Evolutionary conservation across 2,329 filamentous ascomycete genomes (phyloP).

Genomic region (Aspergillus tamarii): DNA sequence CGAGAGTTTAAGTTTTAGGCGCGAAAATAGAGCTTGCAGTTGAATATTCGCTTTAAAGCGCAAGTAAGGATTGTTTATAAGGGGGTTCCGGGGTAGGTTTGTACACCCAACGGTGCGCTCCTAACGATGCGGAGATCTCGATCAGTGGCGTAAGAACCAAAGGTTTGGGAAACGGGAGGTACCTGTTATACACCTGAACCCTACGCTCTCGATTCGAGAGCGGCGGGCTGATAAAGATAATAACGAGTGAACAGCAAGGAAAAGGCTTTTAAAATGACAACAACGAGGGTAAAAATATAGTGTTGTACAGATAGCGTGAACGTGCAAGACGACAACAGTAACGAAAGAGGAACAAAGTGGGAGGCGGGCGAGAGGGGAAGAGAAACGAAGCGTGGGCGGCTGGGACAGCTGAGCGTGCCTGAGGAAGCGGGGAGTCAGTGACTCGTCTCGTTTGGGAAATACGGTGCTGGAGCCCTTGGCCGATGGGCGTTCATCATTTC

Average conservation of each 20-base stretch:
- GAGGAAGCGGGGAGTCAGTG: slow-evolving; percentile 8
- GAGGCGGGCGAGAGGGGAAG: slow-evolving; percentile 25
- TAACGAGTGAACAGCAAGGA: slow-evolving; percentile 30
- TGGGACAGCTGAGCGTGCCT: slow-evolving; percentile 24
- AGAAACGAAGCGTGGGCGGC: slow-evolving; percentile 21
- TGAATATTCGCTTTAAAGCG: slow-evolving; percentile 10
- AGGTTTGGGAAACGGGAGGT: slow-evolving; percentile 17
- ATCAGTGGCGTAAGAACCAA: slow-evolving; percentile 31
- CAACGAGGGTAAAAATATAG: slow-evolving; percentile 25
- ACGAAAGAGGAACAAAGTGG: slow-evolving; percentile 20
- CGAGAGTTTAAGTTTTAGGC: slow-evolving; percentile 30
- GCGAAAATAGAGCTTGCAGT: slow-evolving; percentile 14
- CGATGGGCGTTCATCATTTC: neutral
- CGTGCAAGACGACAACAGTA: slow-evolving; percentile 13
- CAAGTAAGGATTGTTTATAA: slow-evolving; percentile 28
- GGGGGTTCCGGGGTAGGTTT: slow-evolving; percentile 15
- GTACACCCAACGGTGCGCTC: slow-evolving; percentile 19
- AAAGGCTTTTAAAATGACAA: slow-evolving; percentile 15
- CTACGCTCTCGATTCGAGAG: slow-evolving; percentile 22
- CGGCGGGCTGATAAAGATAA: slow-evolving; percentile 15
- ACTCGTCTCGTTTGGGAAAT: slow-evolving; percentile 3
- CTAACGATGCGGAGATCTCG: slow-evolving; percentile 40
- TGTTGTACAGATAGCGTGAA: slow-evolving; percentile 33
- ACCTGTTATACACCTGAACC: slow-evolving; percentile 14
- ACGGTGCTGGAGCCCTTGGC: neutral